Base-by-base conservation (phyloP, 306 rosid genomes). In the Alnus glutinosa region DNA sequence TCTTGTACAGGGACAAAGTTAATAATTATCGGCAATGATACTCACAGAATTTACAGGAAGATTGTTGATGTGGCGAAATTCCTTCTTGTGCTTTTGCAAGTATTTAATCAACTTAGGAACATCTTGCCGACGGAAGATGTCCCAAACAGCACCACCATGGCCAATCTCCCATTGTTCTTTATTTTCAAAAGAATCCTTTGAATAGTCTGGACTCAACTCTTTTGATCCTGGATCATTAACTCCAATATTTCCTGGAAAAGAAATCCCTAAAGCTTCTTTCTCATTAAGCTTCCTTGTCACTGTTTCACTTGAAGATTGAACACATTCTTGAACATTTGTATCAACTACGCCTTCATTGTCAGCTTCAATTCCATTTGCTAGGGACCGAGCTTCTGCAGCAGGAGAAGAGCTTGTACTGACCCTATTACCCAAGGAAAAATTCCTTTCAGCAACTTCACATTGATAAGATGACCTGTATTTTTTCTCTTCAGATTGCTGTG, bases 61-160 rank as follows among this genome's bases (percentile, higher is more conserved):
- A 42, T 42, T 42, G 46, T 42, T 42, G 46, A 42, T 42, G 46
- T 42, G 46, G 46, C 7, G 46, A 42, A 42, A 42, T 42, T 42
- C 46, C 46, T 42, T 42, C 46, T 42, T 42, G 46, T 42, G 46
- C 46, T 5, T 42, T 42, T 42, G 7, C 46, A 42, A 42, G 46
- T 42, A 42, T 42, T 42, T 42, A 42, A 42, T 42, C 46, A 42
- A 42, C 46, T 42, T 42, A 42, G 46, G 46, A 42, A 42, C 46
- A 42, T 42, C 46, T 42, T 42, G 8, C 46, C 46, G 52, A 49
- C 97, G 92, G 75, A 91, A 91, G 75, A 88, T 91, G 74, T 91
- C 97, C 94, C 97, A 88, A 80, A 91, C 90, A 80, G 97, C 94
- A 42, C 91, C 92, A 55, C 93, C 88, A 44, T 68, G 77, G 74